These are phyloP conservation scores for Trichomonas tenax DNA, from an alignment of 208 protist genomes.

Conservation along the genomic window DNA sequence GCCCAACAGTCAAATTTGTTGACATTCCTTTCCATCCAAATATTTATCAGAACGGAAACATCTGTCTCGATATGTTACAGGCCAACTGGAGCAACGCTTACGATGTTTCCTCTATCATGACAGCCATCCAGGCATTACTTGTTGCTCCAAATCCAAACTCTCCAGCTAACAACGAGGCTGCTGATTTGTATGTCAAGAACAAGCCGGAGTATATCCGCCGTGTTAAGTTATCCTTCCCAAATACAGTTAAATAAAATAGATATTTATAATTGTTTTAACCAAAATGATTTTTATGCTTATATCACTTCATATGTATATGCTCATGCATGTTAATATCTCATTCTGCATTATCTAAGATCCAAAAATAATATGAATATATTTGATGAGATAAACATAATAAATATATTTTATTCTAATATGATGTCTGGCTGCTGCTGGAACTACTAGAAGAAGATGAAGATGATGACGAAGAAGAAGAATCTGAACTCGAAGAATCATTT, in stretches of 20 bases:
- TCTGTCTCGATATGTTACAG: constrained; percentile 98
- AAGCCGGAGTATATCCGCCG: constrained; percentile 73
- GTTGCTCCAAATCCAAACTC: constrained; percentile 96
- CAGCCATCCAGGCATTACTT: constrained; percentile 95
- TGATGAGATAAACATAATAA: too few relatives aligned
- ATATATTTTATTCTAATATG: too few relatives aligned
- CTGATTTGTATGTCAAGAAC: constrained; percentile 69
- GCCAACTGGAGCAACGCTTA: constrained; percentile 88
- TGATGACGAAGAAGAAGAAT: too few relatives aligned
- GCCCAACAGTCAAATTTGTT: constrained; percentile 82
- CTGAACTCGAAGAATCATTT: too few relatives aligned
- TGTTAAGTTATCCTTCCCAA: constrained; percentile 37
- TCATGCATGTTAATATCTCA: too few relatives aligned
- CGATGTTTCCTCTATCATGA: constrained; percentile 87
- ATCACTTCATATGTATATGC: too few relatives aligned
- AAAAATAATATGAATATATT: too few relatives aligned
- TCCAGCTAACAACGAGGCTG: constrained; percentile 92
- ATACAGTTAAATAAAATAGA: neutral
- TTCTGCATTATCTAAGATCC: too few relatives aligned
- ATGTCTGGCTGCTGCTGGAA: too few relatives aligned
- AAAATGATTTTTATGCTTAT: too few relatives aligned
- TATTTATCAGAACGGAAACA: constrained; percentile 84
- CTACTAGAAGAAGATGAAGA: too few relatives aligned
- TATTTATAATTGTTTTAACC: too few relatives aligned
- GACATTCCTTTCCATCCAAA: constrained; percentile 96